Evolutionary conservation across 148 eudicot species (phyloP).

Genomic region (Amaranthus hypochondriacus): DNA sequence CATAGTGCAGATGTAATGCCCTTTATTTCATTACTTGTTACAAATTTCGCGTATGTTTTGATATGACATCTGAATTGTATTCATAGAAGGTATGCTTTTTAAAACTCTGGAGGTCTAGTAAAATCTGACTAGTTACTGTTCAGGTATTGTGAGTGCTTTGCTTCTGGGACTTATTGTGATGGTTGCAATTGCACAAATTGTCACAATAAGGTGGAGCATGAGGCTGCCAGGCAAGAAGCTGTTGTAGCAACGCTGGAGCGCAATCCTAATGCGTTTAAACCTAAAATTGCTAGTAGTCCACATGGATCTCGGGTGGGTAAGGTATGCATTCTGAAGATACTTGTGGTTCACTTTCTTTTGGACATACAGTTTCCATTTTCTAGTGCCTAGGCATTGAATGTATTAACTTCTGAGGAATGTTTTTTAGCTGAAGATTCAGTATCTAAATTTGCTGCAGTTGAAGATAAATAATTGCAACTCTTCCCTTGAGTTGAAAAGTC

Average conservation of each 20-base stretch:
- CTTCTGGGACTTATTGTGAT: conserved; percentile 63
- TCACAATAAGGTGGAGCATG: conserved; percentile 53
- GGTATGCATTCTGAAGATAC: conserved; percentile 35
- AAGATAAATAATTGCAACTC: neutral
- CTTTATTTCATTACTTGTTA: neutral
- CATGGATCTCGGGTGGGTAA: conserved; percentile 36
- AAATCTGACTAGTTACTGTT: conserved; percentile 12
- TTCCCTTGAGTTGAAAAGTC: neutral
- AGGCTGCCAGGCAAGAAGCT: conserved; percentile 55
- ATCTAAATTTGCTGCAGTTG: neutral
- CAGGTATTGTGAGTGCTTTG: conserved; percentile 93
- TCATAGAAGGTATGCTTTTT: neutral
- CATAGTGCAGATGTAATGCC: neutral
- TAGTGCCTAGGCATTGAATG: neutral
- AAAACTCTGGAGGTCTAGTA: neutral
- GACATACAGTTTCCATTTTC: neutral
- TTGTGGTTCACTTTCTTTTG: neutral
- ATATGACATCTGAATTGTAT: neutral
- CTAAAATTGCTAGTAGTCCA: conserved; percentile 69
- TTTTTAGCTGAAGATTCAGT: neutral
- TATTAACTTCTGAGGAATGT: neutral
- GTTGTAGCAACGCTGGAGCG: conserved; percentile 52
- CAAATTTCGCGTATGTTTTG: neutral
- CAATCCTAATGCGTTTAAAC: conserved; percentile 71
- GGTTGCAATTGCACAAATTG: conserved; percentile 79